A percentile compares a stretch with the other conserved stretches of the same genome.
Conservation (phyloP, 78 protist genomes). For the Polysphondylium violaceum region DNA sequence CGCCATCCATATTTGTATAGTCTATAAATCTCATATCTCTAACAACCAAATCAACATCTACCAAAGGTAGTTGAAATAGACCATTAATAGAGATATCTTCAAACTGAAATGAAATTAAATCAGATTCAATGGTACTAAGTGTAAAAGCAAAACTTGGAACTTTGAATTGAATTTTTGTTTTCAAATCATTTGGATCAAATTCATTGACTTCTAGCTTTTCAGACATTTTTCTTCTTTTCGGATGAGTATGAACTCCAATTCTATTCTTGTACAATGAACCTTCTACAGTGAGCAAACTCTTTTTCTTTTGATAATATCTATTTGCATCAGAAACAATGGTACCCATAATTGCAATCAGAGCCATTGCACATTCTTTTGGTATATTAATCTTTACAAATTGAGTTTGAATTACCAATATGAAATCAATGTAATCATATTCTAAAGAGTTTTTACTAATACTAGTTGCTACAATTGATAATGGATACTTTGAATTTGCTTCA, state of each 20-base stretch:
- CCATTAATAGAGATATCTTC: conserved; percentile 40
- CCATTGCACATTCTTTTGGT: conserved; percentile 52
- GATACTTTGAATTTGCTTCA: neutral
- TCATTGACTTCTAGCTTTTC: conserved; percentile 25
- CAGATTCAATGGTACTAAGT: conserved; percentile 18
- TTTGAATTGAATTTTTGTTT: conserved; percentile 27
- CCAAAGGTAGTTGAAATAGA: conserved; percentile 63
- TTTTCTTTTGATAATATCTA: conserved; percentile 38
- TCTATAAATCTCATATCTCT: conserved; percentile 60
- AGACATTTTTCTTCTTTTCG: neutral
- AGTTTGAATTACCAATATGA: conserved; percentile 11
- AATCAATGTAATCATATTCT: conserved; percentile 72
- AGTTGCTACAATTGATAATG: conserved; percentile 5
- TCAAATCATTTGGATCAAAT: conserved; percentile 78
- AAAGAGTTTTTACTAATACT: conserved; percentile 60
- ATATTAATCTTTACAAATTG: conserved; percentile 42
- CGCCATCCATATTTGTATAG: conserved; percentile 11
- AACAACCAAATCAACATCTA: conserved; percentile 25
- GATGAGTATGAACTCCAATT: conserved; percentile 6
- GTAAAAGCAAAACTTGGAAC: conserved; percentile 36
- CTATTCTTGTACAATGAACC: conserved; percentile 45
- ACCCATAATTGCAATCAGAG: conserved; percentile 42
- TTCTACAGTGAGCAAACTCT: conserved; percentile 43
- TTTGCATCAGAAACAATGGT: conserved; percentile 24
- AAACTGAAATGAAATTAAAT: conserved; percentile 37